Percentiles rank a stretch among this genome's conserved stretches.
Evolutionary conservation across 139 green algal genomes (phyloP).

Genomic region (Asterochloris erici): DNA sequence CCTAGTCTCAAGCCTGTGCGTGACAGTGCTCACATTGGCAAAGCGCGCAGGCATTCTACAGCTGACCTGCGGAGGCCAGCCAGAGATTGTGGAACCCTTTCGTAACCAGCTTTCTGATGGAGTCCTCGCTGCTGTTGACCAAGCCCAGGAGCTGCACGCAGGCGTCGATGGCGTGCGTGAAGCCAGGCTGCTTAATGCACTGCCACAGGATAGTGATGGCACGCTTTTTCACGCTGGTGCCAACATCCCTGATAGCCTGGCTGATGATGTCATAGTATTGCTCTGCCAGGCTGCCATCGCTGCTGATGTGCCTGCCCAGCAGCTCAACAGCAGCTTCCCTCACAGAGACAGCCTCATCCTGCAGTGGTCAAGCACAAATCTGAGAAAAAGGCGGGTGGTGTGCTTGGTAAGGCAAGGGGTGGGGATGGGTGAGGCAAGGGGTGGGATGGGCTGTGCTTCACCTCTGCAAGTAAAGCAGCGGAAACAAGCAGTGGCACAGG

Average conservation of each 20-base stretch:
- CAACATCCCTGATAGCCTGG: constrained; percentile 53
- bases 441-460: no score
- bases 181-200: constrained; percentile 52
- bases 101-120: constrained; percentile 51
- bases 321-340: constrained; percentile 82
- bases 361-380: background rate
- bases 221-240: constrained; percentile 76
- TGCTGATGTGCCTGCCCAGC: constrained; percentile 66
- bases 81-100: constrained; percentile 53
- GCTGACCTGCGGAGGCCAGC: constrained; percentile 29
- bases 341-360: constrained; percentile 80
- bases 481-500: no score
- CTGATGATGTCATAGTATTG: constrained; percentile 71
- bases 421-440: no score
- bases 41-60: no score
- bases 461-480: no score
- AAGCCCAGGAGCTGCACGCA: constrained; percentile 54
- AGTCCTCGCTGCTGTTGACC: constrained; percentile 48
- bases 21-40: no score
- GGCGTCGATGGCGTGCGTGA: constrained; percentile 47
- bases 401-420: no score
- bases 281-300: constrained; percentile 49
- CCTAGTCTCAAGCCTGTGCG: no score
- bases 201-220: constrained; percentile 84
- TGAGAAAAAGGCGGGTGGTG: background rate